These are phyloP conservation scores for Mycena maculata DNA, from an alignment of 768 basidiomycete species.

Conservation along the genomic window DNA sequence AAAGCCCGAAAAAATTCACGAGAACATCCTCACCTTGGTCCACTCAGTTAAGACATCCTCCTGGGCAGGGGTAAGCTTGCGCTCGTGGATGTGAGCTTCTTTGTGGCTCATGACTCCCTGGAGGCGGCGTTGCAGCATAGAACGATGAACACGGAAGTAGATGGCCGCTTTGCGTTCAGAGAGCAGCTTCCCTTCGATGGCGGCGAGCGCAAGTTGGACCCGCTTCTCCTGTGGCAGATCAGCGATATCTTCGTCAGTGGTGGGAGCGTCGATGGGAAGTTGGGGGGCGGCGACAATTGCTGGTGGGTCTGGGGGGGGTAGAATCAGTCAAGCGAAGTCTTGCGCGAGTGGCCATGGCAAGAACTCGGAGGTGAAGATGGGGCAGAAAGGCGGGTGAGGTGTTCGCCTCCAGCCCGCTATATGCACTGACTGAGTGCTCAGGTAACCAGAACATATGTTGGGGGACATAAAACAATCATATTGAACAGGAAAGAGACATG, in stretches of 20 bases:
- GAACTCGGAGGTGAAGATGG: no score
- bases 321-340: constrained; percentile 3
- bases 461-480: constrained; percentile 10
- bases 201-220: constrained; percentile 3
- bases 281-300: not conserved
- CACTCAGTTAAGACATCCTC: constrained; percentile 13
- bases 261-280: not conserved
- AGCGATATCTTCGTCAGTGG: not conserved
- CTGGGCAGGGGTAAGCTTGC: constrained; percentile 13
- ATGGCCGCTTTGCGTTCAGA: constrained; percentile 2
- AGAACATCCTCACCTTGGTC: constrained; percentile 18
- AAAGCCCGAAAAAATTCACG: not conserved
- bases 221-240: constrained; percentile 10
- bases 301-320: no score
- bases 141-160: constrained; percentile 5
- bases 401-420: not conserved
- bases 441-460: not conserved
- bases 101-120: constrained; percentile 3
- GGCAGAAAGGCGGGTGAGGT: no score
- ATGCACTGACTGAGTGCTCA: constrained; percentile 5
- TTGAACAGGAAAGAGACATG: constrained; percentile 4
- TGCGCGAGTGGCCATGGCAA: constrained; percentile 3
- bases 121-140: constrained; percentile 1
- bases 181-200: not conserved
- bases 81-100: constrained; percentile 19